phyloP scores from a whole-genome alignment of 345 rosid species.

The Limnanthes douglasii region DNA sequence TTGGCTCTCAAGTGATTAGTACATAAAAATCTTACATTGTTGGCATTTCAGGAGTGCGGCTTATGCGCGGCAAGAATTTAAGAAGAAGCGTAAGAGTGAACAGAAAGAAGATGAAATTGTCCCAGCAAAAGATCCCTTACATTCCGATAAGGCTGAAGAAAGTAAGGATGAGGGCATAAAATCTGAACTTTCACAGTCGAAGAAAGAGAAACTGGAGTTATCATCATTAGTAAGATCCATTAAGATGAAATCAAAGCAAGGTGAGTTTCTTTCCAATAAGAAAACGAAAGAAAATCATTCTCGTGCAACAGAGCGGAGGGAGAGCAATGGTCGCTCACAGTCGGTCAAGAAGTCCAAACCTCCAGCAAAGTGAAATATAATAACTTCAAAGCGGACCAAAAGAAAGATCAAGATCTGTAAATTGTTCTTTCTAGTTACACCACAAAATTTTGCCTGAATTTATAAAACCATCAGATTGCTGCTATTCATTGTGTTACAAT shows the following conservation, averaged over 20 bases:
- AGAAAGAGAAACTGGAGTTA: conserved; percentile 36
- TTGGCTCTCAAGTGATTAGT: neutral
- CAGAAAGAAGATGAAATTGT: conserved; percentile 8
- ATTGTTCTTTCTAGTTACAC: no score
- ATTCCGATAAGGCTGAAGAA: conserved; percentile 6
- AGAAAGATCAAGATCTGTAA: no score
- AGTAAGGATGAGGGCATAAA: conserved; percentile 2
- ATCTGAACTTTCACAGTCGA: conserved; percentile 13
- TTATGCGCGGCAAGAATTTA: conserved; percentile 51
- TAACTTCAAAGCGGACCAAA: no score
- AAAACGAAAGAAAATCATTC: conserved; percentile 6
- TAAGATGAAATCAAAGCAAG: conserved; percentile 62
- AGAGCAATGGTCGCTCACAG: no score
- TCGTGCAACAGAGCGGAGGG: conserved; percentile 1
- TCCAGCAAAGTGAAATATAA: no score
- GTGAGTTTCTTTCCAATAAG: conserved; percentile 13
- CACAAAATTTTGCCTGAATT: no score
- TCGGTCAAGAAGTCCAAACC: no score
- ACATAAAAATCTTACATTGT: conserved; percentile 5
- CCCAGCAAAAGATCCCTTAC: conserved; percentile 6
- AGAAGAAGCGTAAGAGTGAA: conserved; percentile 31
- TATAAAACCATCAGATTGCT: no score
- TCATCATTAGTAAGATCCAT: conserved; percentile 51
- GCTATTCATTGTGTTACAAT: no score
- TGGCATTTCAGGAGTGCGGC: conserved; percentile 67